These are phyloP conservation scores for Pyrus pyrifolia DNA, from an alignment of 306 rosid genomes.

Conservation along the genomic window DNA sequence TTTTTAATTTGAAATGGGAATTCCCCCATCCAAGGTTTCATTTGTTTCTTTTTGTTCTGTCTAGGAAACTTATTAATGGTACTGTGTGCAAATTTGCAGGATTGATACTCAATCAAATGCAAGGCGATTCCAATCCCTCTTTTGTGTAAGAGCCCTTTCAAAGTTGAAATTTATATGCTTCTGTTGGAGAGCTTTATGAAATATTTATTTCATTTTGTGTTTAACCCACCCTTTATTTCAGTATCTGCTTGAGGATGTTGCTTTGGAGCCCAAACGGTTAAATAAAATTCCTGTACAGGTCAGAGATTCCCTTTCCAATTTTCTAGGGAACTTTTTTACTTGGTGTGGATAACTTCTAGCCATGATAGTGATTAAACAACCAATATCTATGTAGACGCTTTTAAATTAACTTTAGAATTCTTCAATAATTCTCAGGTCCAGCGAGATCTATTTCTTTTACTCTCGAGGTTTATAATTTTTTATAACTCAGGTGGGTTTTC, in stretches of 20 bases:
- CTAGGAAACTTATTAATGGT: background rate
- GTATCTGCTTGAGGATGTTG: slow-evolving; percentile 94
- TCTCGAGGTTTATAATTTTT: slow-evolving; percentile 81
- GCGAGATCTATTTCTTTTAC: slow-evolving; percentile 85
- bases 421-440: slow-evolving; percentile 61
- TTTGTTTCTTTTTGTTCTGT: background rate
- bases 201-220: slow-evolving; percentile 7
- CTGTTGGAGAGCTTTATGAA: slow-evolving; percentile 7
- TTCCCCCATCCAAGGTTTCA: background rate
- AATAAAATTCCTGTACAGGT: slow-evolving; percentile 62
- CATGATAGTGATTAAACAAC: background rate
- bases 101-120: slow-evolving; percentile 89
- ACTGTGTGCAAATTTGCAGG: slow-evolving; percentile 46
- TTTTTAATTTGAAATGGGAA: background rate
- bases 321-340: background rate
- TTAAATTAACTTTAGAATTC: slow-evolving; percentile 14
- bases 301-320: slow-evolving; percentile 7
- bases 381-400: slow-evolving; percentile 1
- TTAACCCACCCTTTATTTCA: slow-evolving; percentile 29
- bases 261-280: slow-evolving; percentile 55
- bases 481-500: slow-evolving; percentile 69
- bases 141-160: slow-evolving; percentile 50
- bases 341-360: background rate
- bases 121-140: slow-evolving; percentile 72
- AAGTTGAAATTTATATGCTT: slow-evolving; percentile 7